Evolutionary conservation across 1,284 basidiomycete species (phyloP), one percentile per base, ranked within the genome.

Genomic region (Limonomyces culmigenus): DNA sequence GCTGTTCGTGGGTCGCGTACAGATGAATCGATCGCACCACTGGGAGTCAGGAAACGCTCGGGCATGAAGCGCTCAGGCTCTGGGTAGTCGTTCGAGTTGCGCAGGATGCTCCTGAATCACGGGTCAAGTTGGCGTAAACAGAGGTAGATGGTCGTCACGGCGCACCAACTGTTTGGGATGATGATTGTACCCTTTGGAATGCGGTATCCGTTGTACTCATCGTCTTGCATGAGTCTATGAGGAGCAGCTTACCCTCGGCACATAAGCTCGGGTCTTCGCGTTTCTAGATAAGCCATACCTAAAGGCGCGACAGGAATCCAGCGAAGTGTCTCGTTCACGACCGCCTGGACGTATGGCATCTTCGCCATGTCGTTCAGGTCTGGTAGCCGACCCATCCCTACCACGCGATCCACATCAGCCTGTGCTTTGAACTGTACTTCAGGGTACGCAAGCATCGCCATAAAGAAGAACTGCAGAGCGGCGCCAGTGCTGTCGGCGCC

Each of bases 371-470:
- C 57, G 3, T 39, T 41, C 12, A 57, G 47, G 4, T 38, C 47
- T 0, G 57, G 55, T 4, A 53, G 36, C 31, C 55, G 42, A 16
- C 45, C 42, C 6, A 34, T 20, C 4, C 53, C 52, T 29, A 54
- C 38, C 3, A 53, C 47, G 8, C 29, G 25, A 36, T 56, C 53
- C 29, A 56, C 44, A 35, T 56, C 50, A 19, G 36, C 41, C 38
- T 52, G 52, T 4, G 51, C 52, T n/a, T 41, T 41, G n/a, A 36
- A 21, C 36, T 50, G 49, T 18, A 51, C 43, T 14, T 54, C 48
- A 5, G 50, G 54, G 36, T 49, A 44, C 16, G 44, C 40, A 1
- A 47, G 36, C 50, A 54, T 49, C 11, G 19, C 47, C 40, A 40
- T 48, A 35, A 43, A 27, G 33, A 44, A 44, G 10, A 33, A 29